Base-by-base conservation (phyloP, 2,329 filamentous ascomycete species). In the Thyridium curvatum region DNA sequence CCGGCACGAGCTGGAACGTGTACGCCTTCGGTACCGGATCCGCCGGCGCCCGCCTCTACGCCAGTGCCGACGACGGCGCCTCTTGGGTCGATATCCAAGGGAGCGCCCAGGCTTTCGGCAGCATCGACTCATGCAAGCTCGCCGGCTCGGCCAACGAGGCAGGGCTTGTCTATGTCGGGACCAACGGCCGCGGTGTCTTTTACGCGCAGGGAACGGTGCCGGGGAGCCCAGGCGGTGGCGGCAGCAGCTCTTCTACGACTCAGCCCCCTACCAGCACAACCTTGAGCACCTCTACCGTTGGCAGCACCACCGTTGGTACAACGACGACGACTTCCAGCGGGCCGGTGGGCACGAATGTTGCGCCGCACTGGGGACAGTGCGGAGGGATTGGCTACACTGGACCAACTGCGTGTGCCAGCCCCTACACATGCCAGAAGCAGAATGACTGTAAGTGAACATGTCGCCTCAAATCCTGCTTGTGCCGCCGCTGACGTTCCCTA, bases 111-210 rank as follows among this genome's bases (percentile, higher is more conserved):
- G 62, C 62, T 14, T 71, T 73, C 37, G 69, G 69, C 1, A 49
- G 64, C 2, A 62, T 71, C 28, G 55, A 61, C n/a, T 49, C 52
- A 13, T 58, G 56, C 37, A 59, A 52, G 28, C 46, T 73, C 2
- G 61, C 59, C 1, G 70, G 69, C 2, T 71, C 67, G 38, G 64
- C 59, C 2, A 73, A 72, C 40, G 59, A 60, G 8, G 60, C 62
- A 3, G 61, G 61, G 2, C 56, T 66, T 38, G 67, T 73, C 0
- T 73, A 71, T 34, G 68, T 72, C 13, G 69, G 69, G 0, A 72
- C 69, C 3, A 72, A 72, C 39, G 69, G 69, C 0, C 61, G 68
- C 2, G 68, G 69, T 12, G 67, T 69, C 5, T 58, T 72, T 39
- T 63, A 57, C 41, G 62, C 55, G 3, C 46, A 46, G 26, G 52